Evolutionary conservation across 345 rosid genomes (phyloP), one percentile per base, ranked within the genome.

Genomic region (Salix purpurea): DNA sequence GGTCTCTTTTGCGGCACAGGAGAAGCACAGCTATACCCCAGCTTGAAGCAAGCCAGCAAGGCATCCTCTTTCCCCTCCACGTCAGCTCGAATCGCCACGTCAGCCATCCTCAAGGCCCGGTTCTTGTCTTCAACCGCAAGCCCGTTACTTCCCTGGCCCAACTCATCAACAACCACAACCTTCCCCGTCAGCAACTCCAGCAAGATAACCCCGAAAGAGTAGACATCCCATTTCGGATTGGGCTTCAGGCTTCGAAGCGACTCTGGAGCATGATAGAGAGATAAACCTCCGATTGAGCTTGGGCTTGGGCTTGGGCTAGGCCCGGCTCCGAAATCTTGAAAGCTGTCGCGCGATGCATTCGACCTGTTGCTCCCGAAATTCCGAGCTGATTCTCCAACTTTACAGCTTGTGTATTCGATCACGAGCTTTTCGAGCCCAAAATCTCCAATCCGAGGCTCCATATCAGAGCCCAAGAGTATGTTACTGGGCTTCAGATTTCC

Each of bases 401-500:
- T 87, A 28, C 79, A 87, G 76, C 97, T 91, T 6, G 87, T 84
- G 40, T 91, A 94, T 0, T 94, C 96, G 0, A 87, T 80, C 2
- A 91, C 62, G 69, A 96, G 91, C 82, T 80, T 88, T 39, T 96
- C 97, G 4, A 96, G 94, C 26, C 99, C 98, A 42, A 96, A 93
- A 78, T 96, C 97, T 2, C 97, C 96, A 0, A 96, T 82, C 69
- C 78, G 88, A 4, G 99, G 99, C 77, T 92, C 97, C 94, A 91
- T 86, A 58, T 93, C 88, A 1, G 79, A 12, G 26, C 93, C 91
- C 83, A 96, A 78, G 4, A 96, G 92, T 69, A 96, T 88, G 69
- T 96, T 92, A 52, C 96, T 85, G 70, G 98, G 99, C 86, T 93
- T 96, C 70, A 96, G 82, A 78, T 93, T 96, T 24, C 91, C 98